phyloP scores from a whole-genome alignment of 2,329 filamentous ascomycete species.

The Arthrobotrys iridis region DNA sequence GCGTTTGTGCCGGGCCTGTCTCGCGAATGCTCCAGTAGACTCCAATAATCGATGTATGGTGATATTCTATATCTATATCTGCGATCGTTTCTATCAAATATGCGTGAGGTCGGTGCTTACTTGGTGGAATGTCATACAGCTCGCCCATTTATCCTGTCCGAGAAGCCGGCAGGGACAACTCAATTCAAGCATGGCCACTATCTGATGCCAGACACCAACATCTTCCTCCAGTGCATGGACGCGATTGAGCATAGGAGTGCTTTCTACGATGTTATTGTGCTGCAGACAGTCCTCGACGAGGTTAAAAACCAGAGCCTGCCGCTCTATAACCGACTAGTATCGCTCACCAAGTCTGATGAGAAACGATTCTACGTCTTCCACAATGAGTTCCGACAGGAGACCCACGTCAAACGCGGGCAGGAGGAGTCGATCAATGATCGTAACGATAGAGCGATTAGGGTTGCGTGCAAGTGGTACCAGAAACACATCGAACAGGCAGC shows the following conservation, averaged over 20 bases:
- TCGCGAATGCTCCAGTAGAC: slow-evolving; percentile 78
- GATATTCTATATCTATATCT: not conserved
- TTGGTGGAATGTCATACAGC: slow-evolving; percentile 65
- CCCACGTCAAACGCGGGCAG: slow-evolving; percentile 77
- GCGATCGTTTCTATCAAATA: not conserved
- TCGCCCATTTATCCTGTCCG: slow-evolving; percentile 85
- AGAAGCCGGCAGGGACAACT: slow-evolving; percentile 84
- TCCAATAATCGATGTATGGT: slow-evolving; percentile 76
- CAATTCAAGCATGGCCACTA: slow-evolving; percentile 89
- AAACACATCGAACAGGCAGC: slow-evolving; percentile 76
- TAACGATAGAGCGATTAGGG: slow-evolving; percentile 90
- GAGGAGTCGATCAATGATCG: slow-evolving; percentile 95
- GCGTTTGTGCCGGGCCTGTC: slow-evolving; percentile 80
- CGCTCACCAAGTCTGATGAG: slow-evolving; percentile 91
- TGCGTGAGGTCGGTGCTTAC: slow-evolving; percentile 14
- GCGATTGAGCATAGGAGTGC: slow-evolving; percentile 90
- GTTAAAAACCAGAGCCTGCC: slow-evolving; percentile 91
- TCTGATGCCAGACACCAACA: slow-evolving; percentile 94
- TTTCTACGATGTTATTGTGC: slow-evolving; percentile 95
- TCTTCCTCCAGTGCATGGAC: slow-evolving; percentile 94
- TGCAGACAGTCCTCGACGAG: slow-evolving; percentile 97
- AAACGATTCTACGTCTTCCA: slow-evolving; percentile 99
- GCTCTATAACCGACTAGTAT: slow-evolving; percentile 90
- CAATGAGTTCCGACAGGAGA: slow-evolving; percentile 96
- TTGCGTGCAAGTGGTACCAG: slow-evolving; percentile 88